phyloP scores from a whole-genome alignment of 805 yeast genomes.

The Torulaspora microellipsoides region DNA sequence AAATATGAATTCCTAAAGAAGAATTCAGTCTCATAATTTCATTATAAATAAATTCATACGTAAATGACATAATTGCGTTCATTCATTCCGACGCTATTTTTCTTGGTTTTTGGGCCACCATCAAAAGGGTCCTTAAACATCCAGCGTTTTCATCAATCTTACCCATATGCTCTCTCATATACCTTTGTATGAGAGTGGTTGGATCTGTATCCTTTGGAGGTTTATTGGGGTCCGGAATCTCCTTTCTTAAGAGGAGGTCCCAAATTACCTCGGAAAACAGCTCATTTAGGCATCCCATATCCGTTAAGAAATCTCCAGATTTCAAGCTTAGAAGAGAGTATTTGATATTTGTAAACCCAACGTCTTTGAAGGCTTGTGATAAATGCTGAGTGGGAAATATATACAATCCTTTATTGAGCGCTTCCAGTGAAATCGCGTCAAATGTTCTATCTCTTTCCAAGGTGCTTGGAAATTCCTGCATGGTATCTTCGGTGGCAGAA shows the following conservation, averaged over 20 bases:
- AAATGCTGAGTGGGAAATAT: conserved; percentile 29
- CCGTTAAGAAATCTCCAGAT: conserved; percentile 27
- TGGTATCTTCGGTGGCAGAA: conserved; percentile 1
- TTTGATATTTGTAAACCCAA: conserved; percentile 30
- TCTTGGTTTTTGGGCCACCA: conserved; percentile 31
- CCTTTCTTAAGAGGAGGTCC: conserved; percentile 19
- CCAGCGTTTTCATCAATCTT: conserved; percentile 28
- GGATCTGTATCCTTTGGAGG: conserved; percentile 20
- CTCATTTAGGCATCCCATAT: conserved; percentile 31
- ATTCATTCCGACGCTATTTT: conserved; percentile 2
- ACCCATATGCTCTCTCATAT: conserved; percentile 28
- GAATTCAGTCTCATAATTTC: conserved; percentile 9
- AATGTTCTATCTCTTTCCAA: conserved; percentile 21
- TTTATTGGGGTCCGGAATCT: conserved; percentile 12
- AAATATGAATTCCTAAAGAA: background rate
- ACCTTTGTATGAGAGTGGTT: conserved; percentile 23
- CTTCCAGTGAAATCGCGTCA: conserved; percentile 26
- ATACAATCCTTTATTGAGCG: conserved; percentile 27
- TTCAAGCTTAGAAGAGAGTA: conserved; percentile 25
- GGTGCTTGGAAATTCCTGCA: conserved; percentile 18
- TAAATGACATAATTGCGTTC: too few species aligned
- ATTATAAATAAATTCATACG: background rate
- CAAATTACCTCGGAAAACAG: conserved; percentile 20
- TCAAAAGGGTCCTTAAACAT: conserved; percentile 20
- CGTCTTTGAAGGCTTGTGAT: conserved; percentile 23